Evolutionary conservation across 1,284 basidiomycete genomes (phyloP).

Genomic region (Ustilago shanxiensis): DNA sequence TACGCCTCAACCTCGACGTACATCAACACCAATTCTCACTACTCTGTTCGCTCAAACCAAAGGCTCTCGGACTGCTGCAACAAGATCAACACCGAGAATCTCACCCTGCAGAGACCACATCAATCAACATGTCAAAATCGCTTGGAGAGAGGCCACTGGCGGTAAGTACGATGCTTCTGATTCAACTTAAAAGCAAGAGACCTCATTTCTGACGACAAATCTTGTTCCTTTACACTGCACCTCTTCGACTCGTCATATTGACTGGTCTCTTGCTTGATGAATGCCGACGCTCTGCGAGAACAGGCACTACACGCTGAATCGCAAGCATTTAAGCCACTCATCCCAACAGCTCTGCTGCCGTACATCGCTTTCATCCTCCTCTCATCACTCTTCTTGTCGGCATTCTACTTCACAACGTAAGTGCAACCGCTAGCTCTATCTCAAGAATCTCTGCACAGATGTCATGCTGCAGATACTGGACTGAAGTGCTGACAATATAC

Average conservation of each 20-base stretch:
- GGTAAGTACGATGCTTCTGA: conserved; percentile 14
- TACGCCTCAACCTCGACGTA: conserved; percentile 9
- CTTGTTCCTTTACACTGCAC: too few relatives aligned
- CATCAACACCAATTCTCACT: too few relatives aligned
- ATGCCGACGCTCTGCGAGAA: too few relatives aligned
- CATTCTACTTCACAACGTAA: conserved; percentile 66
- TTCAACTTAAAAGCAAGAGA: neutral
- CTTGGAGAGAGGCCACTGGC: conserved; percentile 26
- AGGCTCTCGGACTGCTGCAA: neutral
- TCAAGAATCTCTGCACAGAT: too few relatives aligned
- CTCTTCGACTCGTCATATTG: too few relatives aligned
- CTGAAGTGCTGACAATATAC: neutral
- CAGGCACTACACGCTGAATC: conserved; percentile 42
- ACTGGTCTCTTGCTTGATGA: too few relatives aligned
- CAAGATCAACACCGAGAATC: too few relatives aligned
- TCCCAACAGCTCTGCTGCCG: conserved; percentile 52
- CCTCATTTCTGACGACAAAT: neutral
- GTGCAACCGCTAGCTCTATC: conserved; percentile 22
- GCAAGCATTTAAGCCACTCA: conserved; percentile 38
- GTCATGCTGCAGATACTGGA: too few relatives aligned
- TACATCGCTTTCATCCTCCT: conserved; percentile 56
- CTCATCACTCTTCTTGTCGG: conserved; percentile 52
- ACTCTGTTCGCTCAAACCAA: neutral
- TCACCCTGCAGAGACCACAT: neutral
- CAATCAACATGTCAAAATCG: neutral